phyloP scores from a whole-genome alignment of 2,329 filamentous ascomycete genomes.

The Exophiala oligosperma region DNA sequence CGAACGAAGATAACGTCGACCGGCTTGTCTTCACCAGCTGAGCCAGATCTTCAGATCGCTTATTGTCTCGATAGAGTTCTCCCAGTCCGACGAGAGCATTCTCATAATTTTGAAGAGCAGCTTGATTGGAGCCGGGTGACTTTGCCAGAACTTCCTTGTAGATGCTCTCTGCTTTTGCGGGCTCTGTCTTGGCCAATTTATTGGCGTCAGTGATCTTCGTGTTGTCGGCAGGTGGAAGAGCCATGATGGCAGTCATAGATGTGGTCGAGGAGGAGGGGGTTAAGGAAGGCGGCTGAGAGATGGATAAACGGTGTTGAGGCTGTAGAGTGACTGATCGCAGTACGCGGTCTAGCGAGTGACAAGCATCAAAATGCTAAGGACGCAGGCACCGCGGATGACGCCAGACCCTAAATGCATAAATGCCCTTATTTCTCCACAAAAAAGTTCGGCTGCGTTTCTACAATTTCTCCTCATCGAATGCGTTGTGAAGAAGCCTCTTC shows the following conservation, averaged over 20 bases:
- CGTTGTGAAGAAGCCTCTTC: background rate
- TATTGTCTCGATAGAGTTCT: constrained; percentile 82
- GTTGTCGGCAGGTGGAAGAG: constrained; percentile 51
- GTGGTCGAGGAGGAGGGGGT: background rate
- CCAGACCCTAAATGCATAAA: background rate
- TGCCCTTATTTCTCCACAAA: constrained; percentile 13
- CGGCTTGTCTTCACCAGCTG: constrained; percentile 87
- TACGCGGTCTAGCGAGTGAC: constrained; percentile 4
- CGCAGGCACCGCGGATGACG: constrained; percentile 3
- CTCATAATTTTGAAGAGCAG: constrained; percentile 89
- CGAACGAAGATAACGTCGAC: constrained; percentile 89
- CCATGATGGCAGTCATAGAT: constrained; percentile 40
- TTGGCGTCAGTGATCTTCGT: constrained; percentile 84
- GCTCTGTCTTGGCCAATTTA: constrained; percentile 76
- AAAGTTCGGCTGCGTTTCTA: constrained; percentile 10
- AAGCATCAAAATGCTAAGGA: background rate
- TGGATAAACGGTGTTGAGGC: background rate
- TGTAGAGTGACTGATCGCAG: background rate
- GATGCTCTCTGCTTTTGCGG: constrained; percentile 78
- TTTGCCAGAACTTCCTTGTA: constrained; percentile 89
- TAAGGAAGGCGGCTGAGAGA: background rate
- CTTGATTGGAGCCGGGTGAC: constrained; percentile 80
- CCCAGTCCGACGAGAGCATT: constrained; percentile 82
- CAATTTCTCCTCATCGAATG: background rate
- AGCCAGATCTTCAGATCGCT: constrained; percentile 80